phyloP scores from a whole-genome alignment of 2,329 filamentous ascomycete species.

The Talaromyces sp. region DNA sequence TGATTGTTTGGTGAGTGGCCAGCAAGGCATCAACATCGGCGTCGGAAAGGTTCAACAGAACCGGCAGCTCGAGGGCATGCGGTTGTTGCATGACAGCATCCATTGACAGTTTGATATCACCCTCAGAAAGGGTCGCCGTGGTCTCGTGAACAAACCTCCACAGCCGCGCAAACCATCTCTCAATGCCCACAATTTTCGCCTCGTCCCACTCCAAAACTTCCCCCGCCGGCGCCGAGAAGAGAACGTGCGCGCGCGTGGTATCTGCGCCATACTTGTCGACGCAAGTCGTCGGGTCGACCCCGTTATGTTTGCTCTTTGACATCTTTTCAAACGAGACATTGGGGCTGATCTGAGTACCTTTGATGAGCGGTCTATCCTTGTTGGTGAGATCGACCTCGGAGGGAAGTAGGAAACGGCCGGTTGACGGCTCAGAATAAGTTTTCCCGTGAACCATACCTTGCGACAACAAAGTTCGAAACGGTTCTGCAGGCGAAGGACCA shows the following conservation, averaged over 20 bases:
- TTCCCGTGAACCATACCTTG: conserved; percentile 93
- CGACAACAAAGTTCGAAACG: conserved; percentile 75
- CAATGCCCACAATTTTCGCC: conserved; percentile 71
- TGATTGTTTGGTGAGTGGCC: conserved; percentile 61
- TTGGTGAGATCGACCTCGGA: conserved; percentile 64
- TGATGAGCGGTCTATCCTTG: conserved; percentile 55
- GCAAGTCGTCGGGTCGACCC: conserved; percentile 71
- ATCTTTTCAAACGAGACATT: conserved; percentile 78
- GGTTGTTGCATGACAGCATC: conserved; percentile 18
- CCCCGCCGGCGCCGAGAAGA: conserved; percentile 80
- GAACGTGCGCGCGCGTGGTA: conserved; percentile 75
- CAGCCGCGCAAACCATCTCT: conserved; percentile 70
- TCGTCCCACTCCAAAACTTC: conserved; percentile 88
- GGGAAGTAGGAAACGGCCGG: conserved; percentile 69
- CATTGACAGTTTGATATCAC: conserved; percentile 15
- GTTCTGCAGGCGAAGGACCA: conserved; percentile 53
- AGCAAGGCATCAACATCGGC: conserved; percentile 52
- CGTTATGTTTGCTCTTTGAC: conserved; percentile 93
- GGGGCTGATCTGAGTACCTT: conserved; percentile 53
- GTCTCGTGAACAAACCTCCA: conserved; percentile 51
- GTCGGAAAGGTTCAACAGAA: conserved; percentile 27
- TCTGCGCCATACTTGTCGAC: conserved; percentile 75
- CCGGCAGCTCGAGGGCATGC: conserved; percentile 23
- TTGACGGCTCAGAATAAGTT: conserved; percentile 70
- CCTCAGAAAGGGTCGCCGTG: conserved; percentile 18